Evolutionary conservation across 1,139 yeast species (phyloP).

Genomic region (Kurtzmaniella quercitrusa): DNA sequence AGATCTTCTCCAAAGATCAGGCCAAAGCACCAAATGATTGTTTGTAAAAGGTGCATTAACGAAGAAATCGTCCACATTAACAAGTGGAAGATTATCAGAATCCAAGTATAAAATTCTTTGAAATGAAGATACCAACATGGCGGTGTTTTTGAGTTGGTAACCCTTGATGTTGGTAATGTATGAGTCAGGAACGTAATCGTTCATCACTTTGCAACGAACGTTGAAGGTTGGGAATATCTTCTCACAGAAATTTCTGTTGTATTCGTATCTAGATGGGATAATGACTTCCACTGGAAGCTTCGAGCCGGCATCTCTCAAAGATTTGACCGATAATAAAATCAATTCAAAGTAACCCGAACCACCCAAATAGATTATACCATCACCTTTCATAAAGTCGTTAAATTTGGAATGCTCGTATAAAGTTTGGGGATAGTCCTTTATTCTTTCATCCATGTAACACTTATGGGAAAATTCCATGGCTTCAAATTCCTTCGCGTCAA

Average conservation of each 20-base stretch:
- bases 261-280: constrained; percentile 26
- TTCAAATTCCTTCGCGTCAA: constrained; percentile 18
- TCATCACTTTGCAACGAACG: constrained; percentile 30
- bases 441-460: constrained; percentile 13
- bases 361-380: constrained; percentile 61
- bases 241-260: constrained; percentile 29
- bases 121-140: constrained; percentile 31
- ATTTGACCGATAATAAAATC: constrained; percentile 50
- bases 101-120: constrained; percentile 31
- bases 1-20: constrained; percentile 40
- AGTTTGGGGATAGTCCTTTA: constrained; percentile 19
- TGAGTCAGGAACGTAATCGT: constrained; percentile 25
- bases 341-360: constrained; percentile 59
- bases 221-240: constrained; percentile 26
- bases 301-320: constrained; percentile 51
- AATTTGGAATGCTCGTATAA: constrained; percentile 17
- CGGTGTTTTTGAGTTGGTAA: constrained; percentile 31
- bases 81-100: constrained; percentile 33
- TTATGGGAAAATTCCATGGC: constrained; percentile 20
- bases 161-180: constrained; percentile 20
- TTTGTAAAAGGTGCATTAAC: constrained; percentile 27
- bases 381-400: constrained; percentile 36
- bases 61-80: constrained; percentile 31
- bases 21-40: constrained; percentile 32
- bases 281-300: constrained; percentile 55